Evolutionary conservation across 2,329 filamentous ascomycete species (phyloP).

Genomic region (Coniochaeta hoffmannii): DNA sequence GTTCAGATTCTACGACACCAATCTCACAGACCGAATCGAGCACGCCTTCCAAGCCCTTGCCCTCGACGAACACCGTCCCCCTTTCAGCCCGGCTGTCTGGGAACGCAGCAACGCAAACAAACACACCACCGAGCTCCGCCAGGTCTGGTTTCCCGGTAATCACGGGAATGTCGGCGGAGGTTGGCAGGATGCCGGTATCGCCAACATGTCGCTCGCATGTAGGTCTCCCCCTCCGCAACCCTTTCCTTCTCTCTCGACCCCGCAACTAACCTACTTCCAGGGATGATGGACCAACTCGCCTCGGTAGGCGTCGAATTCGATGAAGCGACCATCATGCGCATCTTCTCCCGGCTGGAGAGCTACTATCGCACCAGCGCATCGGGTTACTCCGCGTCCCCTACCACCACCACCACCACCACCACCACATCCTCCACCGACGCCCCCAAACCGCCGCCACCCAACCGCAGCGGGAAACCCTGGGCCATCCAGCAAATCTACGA

Average conservation of each 20-base stretch:
- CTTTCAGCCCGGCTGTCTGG: conserved; percentile 28
- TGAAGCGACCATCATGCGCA: conserved; percentile 29
- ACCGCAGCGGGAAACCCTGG: conserved; percentile 26
- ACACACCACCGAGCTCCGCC: conserved; percentile 22
- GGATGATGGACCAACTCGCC: conserved; percentile 50
- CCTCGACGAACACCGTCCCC: conserved; percentile 46
- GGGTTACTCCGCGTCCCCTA: conserved; percentile 6
- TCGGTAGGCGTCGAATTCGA: conserved; percentile 45
- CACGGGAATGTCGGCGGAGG: conserved; percentile 49
- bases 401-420: not conserved
- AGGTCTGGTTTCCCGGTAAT: conserved; percentile 49
- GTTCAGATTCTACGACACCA: conserved; percentile 47
- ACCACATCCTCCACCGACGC: too few species aligned
- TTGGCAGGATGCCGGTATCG: conserved; percentile 39
- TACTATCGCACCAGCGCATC: conserved; percentile 13
- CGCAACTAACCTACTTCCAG: conserved; percentile 16
- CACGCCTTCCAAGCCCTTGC: conserved; percentile 54
- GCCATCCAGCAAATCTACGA: conserved; percentile 40
- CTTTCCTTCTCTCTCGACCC: not conserved
- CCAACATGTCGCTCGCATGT: conserved; percentile 28
- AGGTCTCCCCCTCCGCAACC: conserved; percentile 22
- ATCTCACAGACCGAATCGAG: conserved; percentile 42
- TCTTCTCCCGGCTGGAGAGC: conserved; percentile 24
- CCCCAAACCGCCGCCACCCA: too few species aligned
- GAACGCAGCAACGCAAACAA: conserved; percentile 10